Percentiles rank a stretch among this genome's conserved stretches.
These are phyloP conservation scores for Cercospora sp. DNA, from an alignment of 2,329 filamentous ascomycete species.

Conservation along the genomic window DNA sequence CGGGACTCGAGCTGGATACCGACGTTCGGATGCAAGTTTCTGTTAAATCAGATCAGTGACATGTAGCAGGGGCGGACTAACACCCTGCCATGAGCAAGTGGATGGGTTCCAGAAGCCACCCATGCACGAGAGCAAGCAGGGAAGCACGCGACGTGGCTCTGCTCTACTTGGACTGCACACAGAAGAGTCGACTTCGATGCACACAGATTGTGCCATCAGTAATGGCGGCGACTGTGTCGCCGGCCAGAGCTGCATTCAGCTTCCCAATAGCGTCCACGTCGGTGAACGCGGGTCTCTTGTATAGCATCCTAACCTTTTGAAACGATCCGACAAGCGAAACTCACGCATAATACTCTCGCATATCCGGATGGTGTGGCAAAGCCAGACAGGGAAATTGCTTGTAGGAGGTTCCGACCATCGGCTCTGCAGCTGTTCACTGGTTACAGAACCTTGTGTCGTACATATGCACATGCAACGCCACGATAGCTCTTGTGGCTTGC, in stretches of 20 bases:
- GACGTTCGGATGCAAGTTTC: neutral
- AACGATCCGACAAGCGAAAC: neutral
- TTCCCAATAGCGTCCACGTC: neutral
- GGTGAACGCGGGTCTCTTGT: neutral
- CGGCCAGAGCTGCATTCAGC: neutral
- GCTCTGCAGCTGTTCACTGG: neutral
- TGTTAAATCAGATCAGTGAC: neutral
- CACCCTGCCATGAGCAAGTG: neutral
- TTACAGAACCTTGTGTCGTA: neutral
- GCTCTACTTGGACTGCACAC: neutral
- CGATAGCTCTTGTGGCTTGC: neutral
- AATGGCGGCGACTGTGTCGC: neutral
- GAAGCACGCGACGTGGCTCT: neutral
- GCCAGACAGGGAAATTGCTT: neutral
- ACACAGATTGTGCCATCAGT: neutral
- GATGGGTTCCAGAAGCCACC: neutral
- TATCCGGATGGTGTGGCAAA: neutral
- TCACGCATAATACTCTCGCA: neutral
- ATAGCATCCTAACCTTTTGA: neutral
- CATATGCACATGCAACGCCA: neutral
- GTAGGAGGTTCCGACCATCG: constrained; percentile 1
- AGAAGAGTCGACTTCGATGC: neutral
- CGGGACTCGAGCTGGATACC: neutral
- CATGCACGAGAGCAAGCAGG: neutral
- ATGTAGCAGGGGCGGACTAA: neutral